Conservation (phyloP, 2,329 filamentous ascomycete species). For the Nigrospora sphaerica region DNA sequence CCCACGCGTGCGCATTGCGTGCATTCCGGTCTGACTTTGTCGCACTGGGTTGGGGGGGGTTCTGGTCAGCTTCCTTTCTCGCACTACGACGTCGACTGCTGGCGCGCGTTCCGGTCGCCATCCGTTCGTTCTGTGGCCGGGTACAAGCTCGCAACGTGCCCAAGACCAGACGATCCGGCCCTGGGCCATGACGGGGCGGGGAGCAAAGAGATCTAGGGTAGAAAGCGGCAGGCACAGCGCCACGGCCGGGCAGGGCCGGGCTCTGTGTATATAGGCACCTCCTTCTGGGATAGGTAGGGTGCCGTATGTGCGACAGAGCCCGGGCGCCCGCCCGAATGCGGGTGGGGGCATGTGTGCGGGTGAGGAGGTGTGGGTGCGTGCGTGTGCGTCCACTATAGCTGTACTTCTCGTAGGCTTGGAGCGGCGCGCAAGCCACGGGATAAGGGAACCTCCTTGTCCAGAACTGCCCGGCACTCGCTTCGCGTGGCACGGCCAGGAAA, state of each 20-base stretch:
- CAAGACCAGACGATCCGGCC: neutral
- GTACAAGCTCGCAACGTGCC: neutral
- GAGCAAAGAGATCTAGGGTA: neutral
- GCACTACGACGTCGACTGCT: neutral
- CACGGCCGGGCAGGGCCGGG: too few species aligned
- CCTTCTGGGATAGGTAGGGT: too few species aligned
- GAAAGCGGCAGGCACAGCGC: neutral
- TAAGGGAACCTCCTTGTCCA: too few species aligned
- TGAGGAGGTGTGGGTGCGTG: neutral
- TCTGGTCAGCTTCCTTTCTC: conserved; percentile 5
- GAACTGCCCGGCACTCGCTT: too few species aligned
- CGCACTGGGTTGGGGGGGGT: conserved; percentile 37
- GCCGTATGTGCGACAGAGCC: too few species aligned
- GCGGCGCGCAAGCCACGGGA: neutral
- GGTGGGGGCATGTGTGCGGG: too few species aligned
- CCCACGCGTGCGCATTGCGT: conserved; percentile 55
- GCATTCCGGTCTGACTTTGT: conserved; percentile 53
- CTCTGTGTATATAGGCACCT: too few species aligned
- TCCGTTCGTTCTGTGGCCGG: neutral
- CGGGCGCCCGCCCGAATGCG: too few species aligned
- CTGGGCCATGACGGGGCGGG: conserved; percentile 1
- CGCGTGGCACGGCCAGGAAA: neutral
- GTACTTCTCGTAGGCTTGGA: neutral
- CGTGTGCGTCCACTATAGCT: neutral
- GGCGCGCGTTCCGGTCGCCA: neutral